These are phyloP conservation scores for Thermothelomyces thermophilus DNA, from an alignment of 2,329 filamentous ascomycete genomes.

Conservation along the genomic window DNA sequence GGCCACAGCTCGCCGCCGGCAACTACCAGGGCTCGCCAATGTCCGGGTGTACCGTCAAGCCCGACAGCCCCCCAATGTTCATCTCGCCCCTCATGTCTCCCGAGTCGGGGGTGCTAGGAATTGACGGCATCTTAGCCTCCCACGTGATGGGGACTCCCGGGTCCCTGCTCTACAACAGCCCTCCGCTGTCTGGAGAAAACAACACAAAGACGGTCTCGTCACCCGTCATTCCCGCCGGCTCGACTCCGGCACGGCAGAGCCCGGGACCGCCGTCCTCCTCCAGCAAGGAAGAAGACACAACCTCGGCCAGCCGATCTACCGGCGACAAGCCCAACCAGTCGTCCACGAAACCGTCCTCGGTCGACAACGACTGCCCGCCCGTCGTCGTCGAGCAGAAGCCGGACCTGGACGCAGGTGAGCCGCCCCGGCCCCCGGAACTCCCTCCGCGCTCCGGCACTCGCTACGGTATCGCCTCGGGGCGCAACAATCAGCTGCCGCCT, in stretches of 20 bases:
- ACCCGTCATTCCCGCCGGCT: slow-evolving; percentile 7
- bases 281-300: slow-evolving; percentile 4
- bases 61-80: slow-evolving; percentile 13
- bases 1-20: background rate
- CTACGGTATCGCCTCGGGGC: too few species aligned
- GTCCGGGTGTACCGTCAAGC: slow-evolving; percentile 7
- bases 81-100: slow-evolving; percentile 15
- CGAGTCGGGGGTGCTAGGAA: slow-evolving; percentile 1
- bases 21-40: slow-evolving; percentile 8
- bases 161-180: slow-evolving; percentile 14
- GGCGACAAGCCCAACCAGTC: slow-evolving; percentile 7
- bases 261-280: slow-evolving; percentile 3
- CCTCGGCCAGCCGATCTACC: background rate
- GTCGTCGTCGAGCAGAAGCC: slow-evolving; percentile 3
- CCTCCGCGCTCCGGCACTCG: slow-evolving; percentile 10
- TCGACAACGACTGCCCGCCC: slow-evolving; percentile 10
- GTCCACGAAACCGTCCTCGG: slow-evolving; percentile 15
- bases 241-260: slow-evolving; percentile 2
- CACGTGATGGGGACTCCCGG: slow-evolving; percentile 3
- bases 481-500: background rate
- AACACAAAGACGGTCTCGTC: slow-evolving; percentile 4
- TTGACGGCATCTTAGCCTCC: background rate
- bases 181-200: slow-evolving; percentile 7
- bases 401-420: background rate
- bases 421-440: slow-evolving; percentile 5